Conservation (phyloP, 495 filamentous ascomycete genomes). For the Lepidopterella palustris region DNA sequence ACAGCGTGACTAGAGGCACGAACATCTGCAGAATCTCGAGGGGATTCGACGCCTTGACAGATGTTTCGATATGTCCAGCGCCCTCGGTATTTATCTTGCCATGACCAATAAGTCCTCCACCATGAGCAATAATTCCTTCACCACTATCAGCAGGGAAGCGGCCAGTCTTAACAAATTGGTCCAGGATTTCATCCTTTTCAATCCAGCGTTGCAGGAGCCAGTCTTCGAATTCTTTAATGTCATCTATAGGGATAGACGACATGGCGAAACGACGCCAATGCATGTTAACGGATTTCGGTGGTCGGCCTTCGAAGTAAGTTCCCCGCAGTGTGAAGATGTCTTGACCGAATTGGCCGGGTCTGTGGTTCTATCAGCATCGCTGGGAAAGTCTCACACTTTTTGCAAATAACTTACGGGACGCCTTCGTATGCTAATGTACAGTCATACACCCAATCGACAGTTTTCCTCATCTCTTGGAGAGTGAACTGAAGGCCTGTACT, state of each 20-base stretch:
- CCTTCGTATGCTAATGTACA: conserved; percentile 83
- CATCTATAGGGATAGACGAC: conserved; percentile 59
- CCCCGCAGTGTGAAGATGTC: conserved; percentile 66
- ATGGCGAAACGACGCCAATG: conserved; percentile 71
- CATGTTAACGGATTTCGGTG: conserved; percentile 79
- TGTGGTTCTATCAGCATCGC: conserved; percentile 29
- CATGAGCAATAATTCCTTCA: conserved; percentile 36
- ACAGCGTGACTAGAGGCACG: conserved; percentile 16
- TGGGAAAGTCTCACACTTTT: neutral
- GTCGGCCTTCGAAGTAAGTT: conserved; percentile 68
- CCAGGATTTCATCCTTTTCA: conserved; percentile 73
- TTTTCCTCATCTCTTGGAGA: conserved; percentile 61
- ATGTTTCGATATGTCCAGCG: conserved; percentile 53
- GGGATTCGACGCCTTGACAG: conserved; percentile 47
- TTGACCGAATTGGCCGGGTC: conserved; percentile 65
- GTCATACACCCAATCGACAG: conserved; percentile 76
- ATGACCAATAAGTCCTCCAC: too few species aligned
- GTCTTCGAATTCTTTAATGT: conserved; percentile 55
- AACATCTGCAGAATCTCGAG: conserved; percentile 39
- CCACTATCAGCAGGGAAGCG: conserved; percentile 60
- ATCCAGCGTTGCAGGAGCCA: conserved; percentile 72
- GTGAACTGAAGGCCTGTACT: conserved; percentile 73
- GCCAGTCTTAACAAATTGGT: conserved; percentile 61
- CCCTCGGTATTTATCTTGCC: conserved; percentile 34
- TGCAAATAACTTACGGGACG: conserved; percentile 52